Base-by-base conservation (phyloP, 768 basidiomycete species). In the Grammothele lineata region DNA sequence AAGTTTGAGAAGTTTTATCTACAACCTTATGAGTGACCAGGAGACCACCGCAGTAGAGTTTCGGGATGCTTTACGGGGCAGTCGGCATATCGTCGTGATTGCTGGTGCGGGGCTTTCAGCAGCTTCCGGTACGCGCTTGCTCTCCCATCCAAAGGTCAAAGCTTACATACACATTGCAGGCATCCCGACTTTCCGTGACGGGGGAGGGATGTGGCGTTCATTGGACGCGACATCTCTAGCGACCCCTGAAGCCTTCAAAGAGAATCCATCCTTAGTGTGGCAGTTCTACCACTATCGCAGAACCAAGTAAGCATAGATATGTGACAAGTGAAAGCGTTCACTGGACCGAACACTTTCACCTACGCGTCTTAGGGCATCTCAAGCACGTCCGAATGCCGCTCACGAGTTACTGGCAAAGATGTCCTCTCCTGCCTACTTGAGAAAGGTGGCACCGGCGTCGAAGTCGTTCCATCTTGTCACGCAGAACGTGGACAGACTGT, bases 281-380 rank as follows among this genome's bases (percentile, higher is more conserved):
- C 76, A 81, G 54, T 81, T 81, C 53, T 83, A 81, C 51, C 80
- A 82, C 53, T 75, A 76, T 45, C 67, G 81, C 15, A 64, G 80
- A 41, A 71, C 73, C 62, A 65, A 53, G 76, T 77, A 41, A n/a
- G 4, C 23, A 35, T 19, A 3, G 17, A 4, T 10, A 5, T 10
- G 19, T 8, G 34, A 24, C 15, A 19, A 3, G 27, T 46, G 26
- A 37, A 18, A 10, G 15, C 37, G 18, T 12, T 18, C 18, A 22
- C 35, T 26, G 27, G 14, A 7, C 27, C 27, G 27, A 30, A 14
- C 27, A 30, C 27, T 30, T 14, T 7, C 7, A 7, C 27, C 7
- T 30, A 30, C 27, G n/a, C n/a, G n/a, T 10, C 44, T 30, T 54
- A 82, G 78, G 36, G 77, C 73, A 6, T 61, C 70, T 6, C 49